Base-by-base conservation (phyloP, 108 stramenopile species). In the Pseudonitzschia delicatissima region DNA sequence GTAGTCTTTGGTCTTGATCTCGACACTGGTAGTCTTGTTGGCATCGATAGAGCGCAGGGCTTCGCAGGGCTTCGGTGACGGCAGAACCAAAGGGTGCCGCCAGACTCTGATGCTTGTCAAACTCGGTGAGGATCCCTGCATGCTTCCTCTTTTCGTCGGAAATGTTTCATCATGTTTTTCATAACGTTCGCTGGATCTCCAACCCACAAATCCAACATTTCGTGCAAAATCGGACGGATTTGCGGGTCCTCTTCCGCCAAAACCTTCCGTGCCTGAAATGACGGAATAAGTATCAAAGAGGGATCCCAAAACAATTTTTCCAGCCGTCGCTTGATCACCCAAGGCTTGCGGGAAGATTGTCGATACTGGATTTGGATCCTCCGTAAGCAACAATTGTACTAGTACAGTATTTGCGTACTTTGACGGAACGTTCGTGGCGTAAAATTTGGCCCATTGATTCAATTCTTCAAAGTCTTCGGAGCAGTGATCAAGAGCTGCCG, bases 391-490 rank as follows among this genome's bases (percentile, higher is more conserved):
- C n/a, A n/a, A n/a, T n/a, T n/a, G n/a, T 2, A 23, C 20, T 2
- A 23, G 20, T 21, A 23, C 20, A 21, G 47, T 18, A 21, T 48
- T 18, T 7, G 20, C n/a, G 21, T 42, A 61, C 23, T 61, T 61
- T n/a, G 3, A 7, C 15, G 37, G 28, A 1, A 44, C 26, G 2
- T 44, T 61, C 4, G 4, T 44, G 2, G 42, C 60, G 27, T 2
- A 62, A 21, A 18, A 44, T 2, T 62, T 62, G n/a, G 42, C 40
- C 42, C 42, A 44, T 62, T 44, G 7, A 23, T 44, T 21, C 60
- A 62, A 26, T 12, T 18, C 6, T 40, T 62, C 25, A 21, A 2
- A 7, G 42, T 40, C 60, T 42, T 44, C 20, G 11, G 60, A 62
- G 5, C 37, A 20, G 20, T 36, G 26, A 26, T 62, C 25, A 23